Evolutionary conservation across 2,329 filamentous ascomycete genomes (phyloP).

Genomic region (Alternaria sp.): DNA sequence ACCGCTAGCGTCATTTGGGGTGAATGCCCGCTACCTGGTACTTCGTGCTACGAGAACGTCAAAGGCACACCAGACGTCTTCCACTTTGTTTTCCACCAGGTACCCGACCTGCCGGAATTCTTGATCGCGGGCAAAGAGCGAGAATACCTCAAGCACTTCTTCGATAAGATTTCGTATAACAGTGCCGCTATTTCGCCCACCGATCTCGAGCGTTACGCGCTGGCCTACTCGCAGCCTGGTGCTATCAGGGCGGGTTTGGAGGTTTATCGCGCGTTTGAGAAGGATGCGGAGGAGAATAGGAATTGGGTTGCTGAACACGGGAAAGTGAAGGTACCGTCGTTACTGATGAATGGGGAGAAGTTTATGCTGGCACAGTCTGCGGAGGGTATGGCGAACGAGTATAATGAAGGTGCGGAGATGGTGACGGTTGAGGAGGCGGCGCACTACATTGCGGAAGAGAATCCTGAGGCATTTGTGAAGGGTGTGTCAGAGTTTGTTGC

Average conservation of each 20-base stretch:
- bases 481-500: not conserved
- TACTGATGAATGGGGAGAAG: not conserved
- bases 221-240: not conserved
- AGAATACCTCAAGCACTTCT: conserved; percentile 16
- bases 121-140: conserved; percentile 13
- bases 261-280: conserved; percentile 1
- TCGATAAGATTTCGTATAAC: conserved; percentile 10
- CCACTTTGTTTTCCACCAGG: conserved; percentile 4
- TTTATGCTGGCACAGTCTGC: not conserved
- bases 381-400: not conserved
- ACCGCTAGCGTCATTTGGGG: conserved; percentile 40
- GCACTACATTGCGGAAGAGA: not conserved
- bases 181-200: conserved; percentile 6
- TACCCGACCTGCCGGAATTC: conserved; percentile 19
- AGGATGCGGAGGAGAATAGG: conserved; percentile 1
- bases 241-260: not conserved
- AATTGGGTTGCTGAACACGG: not conserved
- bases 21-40: conserved; percentile 1
- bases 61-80: not conserved
- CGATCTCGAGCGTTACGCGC: not conserved
- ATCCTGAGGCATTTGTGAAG: not conserved
- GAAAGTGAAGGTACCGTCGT: not conserved
- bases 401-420: not conserved
- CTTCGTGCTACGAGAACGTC: not conserved
- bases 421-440: not conserved